Evolutionary conservation across 192 early-diverging fungal genomes (phyloP).

Genomic region (Umbelopsis vinacea): DNA sequence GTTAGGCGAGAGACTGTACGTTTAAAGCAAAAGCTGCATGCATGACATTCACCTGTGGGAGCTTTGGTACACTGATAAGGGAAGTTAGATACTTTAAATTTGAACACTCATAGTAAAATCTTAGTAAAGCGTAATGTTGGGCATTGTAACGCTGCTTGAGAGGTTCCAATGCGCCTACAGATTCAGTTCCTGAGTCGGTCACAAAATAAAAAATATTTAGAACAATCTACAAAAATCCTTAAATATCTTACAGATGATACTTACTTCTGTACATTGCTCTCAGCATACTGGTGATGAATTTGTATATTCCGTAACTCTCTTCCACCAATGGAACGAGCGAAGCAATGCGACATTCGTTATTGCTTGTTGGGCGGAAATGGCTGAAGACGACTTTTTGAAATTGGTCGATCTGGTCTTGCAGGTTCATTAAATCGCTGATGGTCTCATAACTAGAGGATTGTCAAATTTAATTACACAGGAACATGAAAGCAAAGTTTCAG

Average conservation of each 20-base stretch:
- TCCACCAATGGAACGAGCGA: conserved; percentile 97
- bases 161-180: conserved; percentile 86
- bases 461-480: not conserved
- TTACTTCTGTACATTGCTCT: conserved; percentile 91
- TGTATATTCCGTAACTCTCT: conserved; percentile 94
- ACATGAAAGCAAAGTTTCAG: conserved; percentile 1
- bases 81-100: conserved; percentile 91
- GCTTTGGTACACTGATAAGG: conserved; percentile 86
- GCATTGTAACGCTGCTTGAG: conserved; percentile 86
- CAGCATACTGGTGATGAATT: conserved; percentile 95
- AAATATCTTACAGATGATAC: conserved; percentile 1
- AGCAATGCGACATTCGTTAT: conserved; percentile 95
- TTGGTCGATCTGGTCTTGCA: conserved; percentile 90
- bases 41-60: conserved; percentile 56
- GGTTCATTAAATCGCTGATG: conserved; percentile 89
- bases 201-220: not conserved
- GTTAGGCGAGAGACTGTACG: not conserved
- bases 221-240: not conserved
- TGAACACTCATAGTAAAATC: conserved; percentile 92
- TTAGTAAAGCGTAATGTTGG: conserved; percentile 83
- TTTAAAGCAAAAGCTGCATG: not conserved
- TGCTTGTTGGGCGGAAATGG: conserved; percentile 78
- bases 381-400: conserved; percentile 91
- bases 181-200: conserved; percentile 53
- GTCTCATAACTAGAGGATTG: conserved; percentile 79